These are phyloP conservation scores for Didymella sp. DNA, from an alignment of 2,329 filamentous ascomycete genomes.

Conservation along the genomic window DNA sequence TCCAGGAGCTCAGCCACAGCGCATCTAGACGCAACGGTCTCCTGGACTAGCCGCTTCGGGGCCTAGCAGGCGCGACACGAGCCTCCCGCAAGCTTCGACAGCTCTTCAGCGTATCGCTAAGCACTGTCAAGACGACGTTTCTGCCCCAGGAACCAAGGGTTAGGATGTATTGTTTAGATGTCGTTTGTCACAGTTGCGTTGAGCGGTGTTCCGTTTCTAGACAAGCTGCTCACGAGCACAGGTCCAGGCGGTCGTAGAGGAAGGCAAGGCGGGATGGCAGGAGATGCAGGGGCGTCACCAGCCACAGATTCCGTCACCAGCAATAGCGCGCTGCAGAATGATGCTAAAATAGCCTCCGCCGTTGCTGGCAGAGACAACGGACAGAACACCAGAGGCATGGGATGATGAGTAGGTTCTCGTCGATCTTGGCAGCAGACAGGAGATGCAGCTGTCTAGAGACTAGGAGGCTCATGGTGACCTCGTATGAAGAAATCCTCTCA, in stretches of 20 bases:
- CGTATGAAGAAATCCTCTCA: not conserved
- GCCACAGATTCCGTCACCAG: conserved; percentile 8
- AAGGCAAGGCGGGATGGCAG: conserved; percentile 2
- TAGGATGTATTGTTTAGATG: too few species aligned
- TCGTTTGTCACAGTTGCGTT: conserved; percentile 2
- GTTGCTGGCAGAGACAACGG: conserved; percentile 1
- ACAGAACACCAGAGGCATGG: conserved; percentile 4
- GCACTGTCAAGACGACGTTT: not conserved
- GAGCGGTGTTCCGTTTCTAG: not conserved
- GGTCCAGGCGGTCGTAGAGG: conserved; percentile 2
- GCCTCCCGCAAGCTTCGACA: conserved; percentile 14
- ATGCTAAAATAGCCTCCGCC: conserved; percentile 13
- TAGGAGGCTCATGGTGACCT: too few species aligned
- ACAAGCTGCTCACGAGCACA: not conserved
- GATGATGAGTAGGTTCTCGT: conserved; percentile 2
- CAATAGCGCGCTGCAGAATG: conserved; percentile 6
- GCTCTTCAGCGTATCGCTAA: conserved; percentile 10
- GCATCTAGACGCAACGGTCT: conserved; percentile 22
- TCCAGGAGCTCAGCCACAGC: conserved; percentile 28
- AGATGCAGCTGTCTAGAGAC: too few species aligned
- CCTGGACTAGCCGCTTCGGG: conserved; percentile 14
- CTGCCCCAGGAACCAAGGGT: too few species aligned
- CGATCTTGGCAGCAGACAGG: not conserved
- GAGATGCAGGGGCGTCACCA: conserved; percentile 11
- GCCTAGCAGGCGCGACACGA: conserved; percentile 16